Evolutionary conservation across 2,329 filamentous ascomycete genomes (phyloP).

Genomic region (Rasamsonia emersonii): DNA sequence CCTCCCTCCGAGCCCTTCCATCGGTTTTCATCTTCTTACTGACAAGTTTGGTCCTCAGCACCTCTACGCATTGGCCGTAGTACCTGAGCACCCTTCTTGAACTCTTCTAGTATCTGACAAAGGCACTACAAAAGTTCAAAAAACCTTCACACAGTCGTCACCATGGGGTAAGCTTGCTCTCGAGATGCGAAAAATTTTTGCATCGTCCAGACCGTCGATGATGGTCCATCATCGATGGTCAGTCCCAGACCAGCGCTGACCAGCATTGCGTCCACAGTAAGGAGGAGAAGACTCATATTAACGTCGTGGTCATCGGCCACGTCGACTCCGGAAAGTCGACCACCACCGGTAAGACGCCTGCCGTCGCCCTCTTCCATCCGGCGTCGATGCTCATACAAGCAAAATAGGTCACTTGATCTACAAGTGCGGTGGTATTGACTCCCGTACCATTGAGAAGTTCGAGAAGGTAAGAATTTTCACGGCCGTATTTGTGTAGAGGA

Average conservation of each 20-base stretch:
- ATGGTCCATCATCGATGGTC: constrained; percentile 2
- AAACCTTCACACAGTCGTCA: constrained; percentile 37
- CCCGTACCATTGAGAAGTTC: constrained; percentile 99
- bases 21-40: constrained; percentile 16
- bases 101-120: constrained; percentile 40
- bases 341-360: constrained; percentile 65
- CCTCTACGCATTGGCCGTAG: constrained; percentile 45
- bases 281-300: constrained; percentile 92
- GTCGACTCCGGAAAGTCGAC: constrained; percentile 99
- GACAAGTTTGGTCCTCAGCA: constrained; percentile 30
- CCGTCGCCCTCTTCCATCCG: constrained; percentile 18
- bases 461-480: constrained; percentile 74
- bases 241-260: constrained; percentile 14
- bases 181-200: too few relatives aligned
- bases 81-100: constrained; percentile 39
- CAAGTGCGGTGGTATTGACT: constrained; percentile 99
- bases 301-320: constrained; percentile 98
- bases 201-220: too few relatives aligned
- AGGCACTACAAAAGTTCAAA: constrained; percentile 38
- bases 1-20: constrained; percentile 14
- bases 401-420: constrained; percentile 88
- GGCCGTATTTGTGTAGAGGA: not conserved
- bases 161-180: constrained; percentile 54
- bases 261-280: constrained; percentile 54
- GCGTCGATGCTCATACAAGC: constrained; percentile 20